Conservation (phyloP, 495 filamentous ascomycete genomes). For the Lichina pygmaea region DNA sequence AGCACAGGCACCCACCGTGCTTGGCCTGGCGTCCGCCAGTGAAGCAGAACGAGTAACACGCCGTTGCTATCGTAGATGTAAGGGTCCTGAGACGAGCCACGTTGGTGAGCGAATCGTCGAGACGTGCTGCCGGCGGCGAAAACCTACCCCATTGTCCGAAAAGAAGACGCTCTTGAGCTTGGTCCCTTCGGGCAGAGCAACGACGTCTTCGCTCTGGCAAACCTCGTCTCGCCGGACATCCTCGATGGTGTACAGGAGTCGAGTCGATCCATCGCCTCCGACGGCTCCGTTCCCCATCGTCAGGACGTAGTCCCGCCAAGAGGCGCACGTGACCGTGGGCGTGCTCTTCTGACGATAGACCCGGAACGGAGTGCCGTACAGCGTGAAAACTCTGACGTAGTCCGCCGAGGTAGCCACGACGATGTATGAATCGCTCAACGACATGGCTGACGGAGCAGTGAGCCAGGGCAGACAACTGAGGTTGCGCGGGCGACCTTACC, state of each 20-base stretch:
- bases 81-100: slow-evolving; percentile 33
- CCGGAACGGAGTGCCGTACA: slow-evolving; percentile 70
- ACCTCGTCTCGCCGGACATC: slow-evolving; percentile 85
- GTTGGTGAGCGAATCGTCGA: not conserved
- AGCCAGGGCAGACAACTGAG: not conserved
- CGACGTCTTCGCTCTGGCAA: slow-evolving; percentile 72
- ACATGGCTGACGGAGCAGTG: slow-evolving; percentile 28
- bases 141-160: slow-evolving; percentile 52
- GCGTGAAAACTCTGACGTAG: slow-evolving; percentile 77
- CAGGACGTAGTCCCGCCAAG: slow-evolving; percentile 81
- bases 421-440: slow-evolving; percentile 76
- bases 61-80: slow-evolving; percentile 84
- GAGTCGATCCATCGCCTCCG: slow-evolving; percentile 43
- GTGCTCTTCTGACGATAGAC: slow-evolving; percentile 75
- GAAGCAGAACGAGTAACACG: slow-evolving; percentile 58
- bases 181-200: slow-evolving; percentile 49
- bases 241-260: slow-evolving; percentile 65
- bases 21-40: slow-evolving; percentile 67
- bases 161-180: slow-evolving; percentile 68
- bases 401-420: slow-evolving; percentile 60
- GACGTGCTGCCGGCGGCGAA: not conserved
- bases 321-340: slow-evolving; percentile 72
- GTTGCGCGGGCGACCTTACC: slow-evolving; percentile 11
- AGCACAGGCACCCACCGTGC: slow-evolving; percentile 80
- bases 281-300: slow-evolving; percentile 82